Evolutionary conservation across 75 land plant genomes (phyloP).

Genomic region (Cupressus sempervirens): DNA sequence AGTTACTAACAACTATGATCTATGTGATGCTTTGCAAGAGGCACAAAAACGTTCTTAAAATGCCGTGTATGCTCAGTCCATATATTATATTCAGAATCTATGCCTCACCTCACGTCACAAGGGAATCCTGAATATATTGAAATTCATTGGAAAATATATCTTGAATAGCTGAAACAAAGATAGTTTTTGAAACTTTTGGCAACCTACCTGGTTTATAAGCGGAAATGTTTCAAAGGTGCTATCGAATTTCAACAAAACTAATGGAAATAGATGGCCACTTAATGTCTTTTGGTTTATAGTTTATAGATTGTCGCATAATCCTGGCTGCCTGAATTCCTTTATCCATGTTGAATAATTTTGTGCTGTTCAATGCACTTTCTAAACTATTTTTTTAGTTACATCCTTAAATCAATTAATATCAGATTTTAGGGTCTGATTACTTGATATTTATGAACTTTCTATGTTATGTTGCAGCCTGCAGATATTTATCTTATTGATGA

Average conservation of each 20-base stretch:
- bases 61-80: not conserved
- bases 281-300: not conserved
- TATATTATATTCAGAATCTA: not conserved
- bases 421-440: not conserved
- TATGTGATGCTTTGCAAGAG: not conserved
- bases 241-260: not conserved
- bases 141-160: not conserved
- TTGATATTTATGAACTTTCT: not conserved
- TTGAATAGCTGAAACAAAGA: not conserved
- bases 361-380: not conserved
- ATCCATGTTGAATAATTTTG: not conserved
- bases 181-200: not conserved
- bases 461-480: slow-evolving; percentile 72
- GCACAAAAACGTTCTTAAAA: not conserved
- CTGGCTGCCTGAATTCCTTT: not conserved
- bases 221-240: not conserved
- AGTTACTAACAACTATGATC: not conserved
- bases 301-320: not conserved
- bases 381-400: not conserved
- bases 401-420: not conserved
- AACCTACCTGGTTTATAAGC: not conserved
- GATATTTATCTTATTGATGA: slow-evolving; percentile 98
- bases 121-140: not conserved
- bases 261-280: not conserved
- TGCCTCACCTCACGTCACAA: not conserved